A percentile compares a stretch with the other conserved stretches of the same genome.
Conservation (phyloP, 768 basidiomycete genomes). For the Jaapia argillacea region DNA sequence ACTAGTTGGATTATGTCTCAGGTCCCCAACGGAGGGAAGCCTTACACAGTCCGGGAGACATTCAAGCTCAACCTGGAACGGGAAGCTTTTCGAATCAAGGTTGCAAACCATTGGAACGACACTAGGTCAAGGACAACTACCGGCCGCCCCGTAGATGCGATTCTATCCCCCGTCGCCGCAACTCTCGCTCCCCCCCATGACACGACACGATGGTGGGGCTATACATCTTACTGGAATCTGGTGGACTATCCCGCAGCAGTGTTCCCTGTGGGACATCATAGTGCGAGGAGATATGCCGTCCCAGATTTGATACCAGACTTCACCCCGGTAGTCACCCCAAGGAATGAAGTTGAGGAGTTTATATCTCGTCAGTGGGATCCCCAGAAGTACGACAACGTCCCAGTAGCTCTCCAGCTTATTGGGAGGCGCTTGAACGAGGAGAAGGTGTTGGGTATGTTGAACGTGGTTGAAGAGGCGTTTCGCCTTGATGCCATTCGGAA, state of each 20-base stretch:
- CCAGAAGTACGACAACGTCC: constrained; percentile 29
- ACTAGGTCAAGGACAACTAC: constrained; percentile 24
- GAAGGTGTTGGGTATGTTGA: constrained; percentile 32
- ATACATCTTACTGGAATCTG: constrained; percentile 44
- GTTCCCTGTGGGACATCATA: constrained; percentile 33
- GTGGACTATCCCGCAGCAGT: constrained; percentile 37
- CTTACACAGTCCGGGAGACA: constrained; percentile 30
- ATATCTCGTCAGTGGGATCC: constrained; percentile 32
- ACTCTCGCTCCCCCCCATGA: constrained; percentile 39
- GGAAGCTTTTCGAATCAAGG: constrained; percentile 28
- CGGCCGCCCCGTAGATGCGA: constrained; percentile 36
- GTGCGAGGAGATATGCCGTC: constrained; percentile 14
- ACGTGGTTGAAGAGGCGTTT: constrained; percentile 26
- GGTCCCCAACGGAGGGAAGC: constrained; percentile 22
- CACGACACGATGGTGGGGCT: constrained; percentile 38
- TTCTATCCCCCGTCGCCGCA: constrained; percentile 36
- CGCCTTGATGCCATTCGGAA: neutral
- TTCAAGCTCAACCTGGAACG: constrained; percentile 35
- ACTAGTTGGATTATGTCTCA: constrained; percentile 33
- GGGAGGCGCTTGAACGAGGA: constrained; percentile 43
- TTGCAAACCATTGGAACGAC: constrained; percentile 35
- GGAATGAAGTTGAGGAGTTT: constrained; percentile 26
- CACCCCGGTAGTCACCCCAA: constrained; percentile 12
- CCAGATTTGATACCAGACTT: constrained; percentile 8
- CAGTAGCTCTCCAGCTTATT: constrained; percentile 38